Evolutionary conservation across 495 filamentous ascomycete genomes (phyloP), one percentile per base, ranked within the genome.

Genomic region (Xylaria nigripes): DNA sequence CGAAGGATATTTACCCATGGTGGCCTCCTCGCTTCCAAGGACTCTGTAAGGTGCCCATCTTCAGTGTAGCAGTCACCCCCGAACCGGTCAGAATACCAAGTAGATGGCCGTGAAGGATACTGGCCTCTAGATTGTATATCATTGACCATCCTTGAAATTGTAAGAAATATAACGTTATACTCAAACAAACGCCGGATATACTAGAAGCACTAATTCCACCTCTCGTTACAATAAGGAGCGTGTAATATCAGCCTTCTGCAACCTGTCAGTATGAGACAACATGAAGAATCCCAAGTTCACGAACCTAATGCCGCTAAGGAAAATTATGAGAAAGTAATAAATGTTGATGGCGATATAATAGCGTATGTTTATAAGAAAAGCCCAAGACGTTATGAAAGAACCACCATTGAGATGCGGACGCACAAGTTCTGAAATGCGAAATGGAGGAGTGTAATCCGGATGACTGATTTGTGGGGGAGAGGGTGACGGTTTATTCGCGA

Each of bases 61-160:
- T 61, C 54, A 15, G 58, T 29, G 25, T 54, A 34, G 24, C 52
- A 43, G n/a, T 66, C 63, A 25, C 57, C 50, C 9, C 53, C 49
- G 41, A 59, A 55, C 36, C 58, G 54, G 18, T 51, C 56, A 41
- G 48, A 50, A 15, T 54, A 19, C 56, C 61, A 63, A 32, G 46
- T 49, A 15, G 58, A 10, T 21, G 54, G 29, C 30, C 63, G 58
- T 19, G 50, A 42, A 23, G 60, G 54, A 50, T 61, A 63, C 29
- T 54, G 47, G n/a, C 55, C 53, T 55, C 60, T 60, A 1, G 51
- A 43, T 15, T 59, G 50, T 18, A 36, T 48, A 27, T 38, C 19
- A 7, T 66, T 61, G n/a, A 63, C 63, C 63, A 66, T 66, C 32
- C 32, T 36, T 15, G 13, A 36, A 36, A 12, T 10, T 9, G 40